A percentile compares a stretch with the other conserved stretches of the same genome.
phyloP scores from a whole-genome alignment of 257 asterid species.

The Ilex aquifolium region DNA sequence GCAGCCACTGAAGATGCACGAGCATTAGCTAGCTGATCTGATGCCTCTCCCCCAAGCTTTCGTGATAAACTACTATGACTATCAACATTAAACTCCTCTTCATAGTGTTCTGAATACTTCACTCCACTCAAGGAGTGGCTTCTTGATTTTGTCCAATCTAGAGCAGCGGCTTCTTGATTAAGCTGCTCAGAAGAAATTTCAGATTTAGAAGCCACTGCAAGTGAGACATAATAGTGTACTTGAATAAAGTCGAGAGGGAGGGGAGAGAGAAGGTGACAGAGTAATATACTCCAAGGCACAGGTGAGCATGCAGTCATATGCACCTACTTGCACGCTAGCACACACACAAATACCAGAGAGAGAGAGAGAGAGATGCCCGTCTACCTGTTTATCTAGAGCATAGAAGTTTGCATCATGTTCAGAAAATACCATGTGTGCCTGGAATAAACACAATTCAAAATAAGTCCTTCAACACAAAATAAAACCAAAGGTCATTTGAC shows the following conservation, averaged over 20 bases:
- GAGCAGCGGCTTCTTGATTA: conserved; percentile 66
- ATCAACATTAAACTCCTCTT: conserved; percentile 33
- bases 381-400: conserved; percentile 75
- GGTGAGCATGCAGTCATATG: background rate
- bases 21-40: conserved; percentile 41
- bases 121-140: conserved; percentile 57
- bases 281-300: background rate
- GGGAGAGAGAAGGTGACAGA: background rate
- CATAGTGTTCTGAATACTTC: conserved; percentile 27
- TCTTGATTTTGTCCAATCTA: conserved; percentile 86
- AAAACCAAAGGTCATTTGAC: too few relatives aligned
- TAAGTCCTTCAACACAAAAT: background rate
- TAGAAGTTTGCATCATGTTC: conserved; percentile 81
- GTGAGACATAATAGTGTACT: too few relatives aligned
- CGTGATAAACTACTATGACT: conserved; percentile 28
- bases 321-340: background rate
- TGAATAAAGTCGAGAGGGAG: too few relatives aligned
- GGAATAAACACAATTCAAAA: conserved; percentile 20
- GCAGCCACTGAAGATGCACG: conserved; percentile 79
- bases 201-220: conserved; percentile 9
- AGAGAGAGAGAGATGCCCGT: conserved; percentile 5
- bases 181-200: conserved; percentile 45
- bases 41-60: conserved; percentile 70
- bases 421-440: conserved; percentile 91
- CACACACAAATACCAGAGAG: background rate